Base-by-base conservation (phyloP, 225 moss, liverwort and hornwort species). In the Straminergon stramineum region DNA sequence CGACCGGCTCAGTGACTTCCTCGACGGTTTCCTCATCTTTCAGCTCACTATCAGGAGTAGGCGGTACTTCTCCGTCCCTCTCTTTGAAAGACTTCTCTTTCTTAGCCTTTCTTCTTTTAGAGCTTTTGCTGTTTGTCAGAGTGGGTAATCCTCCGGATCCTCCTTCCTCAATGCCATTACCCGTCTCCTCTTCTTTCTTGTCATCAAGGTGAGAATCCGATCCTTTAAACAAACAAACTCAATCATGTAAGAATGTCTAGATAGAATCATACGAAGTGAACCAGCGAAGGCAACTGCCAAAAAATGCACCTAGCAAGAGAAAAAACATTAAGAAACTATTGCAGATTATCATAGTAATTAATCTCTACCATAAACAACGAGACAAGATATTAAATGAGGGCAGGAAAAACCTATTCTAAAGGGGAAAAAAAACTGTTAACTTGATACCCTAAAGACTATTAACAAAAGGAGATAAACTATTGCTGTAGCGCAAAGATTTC, bases 71-170 rank as follows among this genome's bases (percentile, higher is more conserved):
- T 76, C 93, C 95, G 84, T 95, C 95, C 92, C 93, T 94, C 89
- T 95, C 95, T 79, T 94, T 95, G 30, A 95, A 94, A 66, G 95
- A 95, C 68, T 95, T 95, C 90, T 95, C 95, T 91, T 93, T 95
- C 91, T 95, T 95, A 15, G 95, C 95, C 91, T 94, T 95, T 86
- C 95, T 87, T 73, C 95, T 89, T 89, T 95, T 95, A 13, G 94
- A 94, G 67, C 95, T 95, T 73, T 95, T 95, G 89, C 93, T 95
- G 84, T 94, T 91, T 15, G 91, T 74, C 79, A 95, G 81, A 58
- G 91, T 73, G 69, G 92, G 94, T 55, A 77, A 61, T 60, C 91
- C 95, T 79, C 91, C 93, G 22, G 82, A 39, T 87, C 93, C 92
- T 78, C 90, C 88, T 87, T 94, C 95, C 48, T 94, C 95, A 28